A percentile compares a stretch with the other conserved stretches of the same genome.
Evolutionary conservation across 768 basidiomycete species (phyloP).

Genomic region (Gyrodon lividus): DNA sequence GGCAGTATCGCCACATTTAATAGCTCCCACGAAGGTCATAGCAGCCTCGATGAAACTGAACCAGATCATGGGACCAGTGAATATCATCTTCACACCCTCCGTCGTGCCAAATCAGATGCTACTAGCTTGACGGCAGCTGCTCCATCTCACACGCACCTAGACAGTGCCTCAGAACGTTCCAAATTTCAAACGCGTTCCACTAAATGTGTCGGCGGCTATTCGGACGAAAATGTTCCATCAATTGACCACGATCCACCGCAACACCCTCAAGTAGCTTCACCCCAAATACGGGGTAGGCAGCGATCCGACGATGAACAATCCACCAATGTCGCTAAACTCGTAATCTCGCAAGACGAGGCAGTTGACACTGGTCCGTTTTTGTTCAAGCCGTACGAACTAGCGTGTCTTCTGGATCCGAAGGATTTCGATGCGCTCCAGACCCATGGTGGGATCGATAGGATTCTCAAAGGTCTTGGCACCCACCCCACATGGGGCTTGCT

Average conservation of each 20-base stretch:
- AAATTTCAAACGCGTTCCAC: conserved; percentile 21
- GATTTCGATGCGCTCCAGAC: conserved; percentile 58
- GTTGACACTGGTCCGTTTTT: conserved; percentile 70
- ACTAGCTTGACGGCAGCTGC: conserved; percentile 36
- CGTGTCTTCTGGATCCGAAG: conserved; percentile 89
- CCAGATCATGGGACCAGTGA: conserved; percentile 40
- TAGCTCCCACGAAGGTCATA: conserved; percentile 40
- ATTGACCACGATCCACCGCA: conserved; percentile 3
- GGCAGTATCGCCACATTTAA: conserved; percentile 55
- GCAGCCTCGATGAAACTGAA: conserved; percentile 45
- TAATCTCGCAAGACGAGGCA: conserved; percentile 37
- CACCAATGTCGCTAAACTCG: conserved; percentile 16
- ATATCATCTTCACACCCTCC: conserved; percentile 28
- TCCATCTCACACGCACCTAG: conserved; percentile 38
- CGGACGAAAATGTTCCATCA: conserved; percentile 4
- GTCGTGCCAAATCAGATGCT: conserved; percentile 36
- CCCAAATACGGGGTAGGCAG: conserved; percentile 24
- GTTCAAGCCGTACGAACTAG: conserved; percentile 73
- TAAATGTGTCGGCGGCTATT: background rate
- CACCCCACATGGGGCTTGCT: conserved; percentile 47
- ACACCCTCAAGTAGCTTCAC: conserved; percentile 14
- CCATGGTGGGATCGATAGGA: conserved; percentile 67
- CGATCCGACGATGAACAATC: conserved; percentile 22
- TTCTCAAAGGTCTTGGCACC: conserved; percentile 77
- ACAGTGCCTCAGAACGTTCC: conserved; percentile 34